Evolutionary conservation across 768 basidiomycete genomes (phyloP), one percentile per base, ranked within the genome.

Genomic region (Jaapia argillacea): DNA sequence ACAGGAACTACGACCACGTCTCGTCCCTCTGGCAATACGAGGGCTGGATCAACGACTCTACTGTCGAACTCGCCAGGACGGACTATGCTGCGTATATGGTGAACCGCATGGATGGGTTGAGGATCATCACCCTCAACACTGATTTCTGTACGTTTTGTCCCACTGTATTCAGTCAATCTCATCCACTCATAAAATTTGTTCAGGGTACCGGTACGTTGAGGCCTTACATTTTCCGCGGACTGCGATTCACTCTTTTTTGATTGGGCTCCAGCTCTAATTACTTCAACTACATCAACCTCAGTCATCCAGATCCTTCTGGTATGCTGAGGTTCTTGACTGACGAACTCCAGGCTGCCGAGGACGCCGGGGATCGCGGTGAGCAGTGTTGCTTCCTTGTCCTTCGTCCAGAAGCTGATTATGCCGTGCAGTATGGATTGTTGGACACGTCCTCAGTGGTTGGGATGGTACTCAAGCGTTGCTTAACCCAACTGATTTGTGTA

Each of bases 41-140:
- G 52, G 55, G 70, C 2, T 88, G 85, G 85, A 61, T 88, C 24
- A 72, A 75, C 5, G 62, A 71, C 40, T 64, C 71, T 12, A 74
- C 74, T 4, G 74, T 77, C 2, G 56, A 67, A 31, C 61, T 71
- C 26, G 85, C 84, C 0, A 72, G 70, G 33, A 64, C 78, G 0
- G 83, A 87, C 58, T 87, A 86, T 51, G 69, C 78, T 5, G 85
- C 69, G 10, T 88, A 82, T 56, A 81, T 78, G 67, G 81, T 85
- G 21, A 69, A 69, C 49, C 72, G 83, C 18, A 49, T 54, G 14
- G 81, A 85, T 42, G 84, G 82, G 4, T 63, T 88, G 13, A 69
- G 83, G 28, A 60, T 87, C 25, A 83, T 88, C 44, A 77, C 81
- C 26, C 58, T 88, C 44, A 85, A 88, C 56, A 86, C 84, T 14